Conservation (phyloP, 331 rosid species). For the Malus hybrid region DNA sequence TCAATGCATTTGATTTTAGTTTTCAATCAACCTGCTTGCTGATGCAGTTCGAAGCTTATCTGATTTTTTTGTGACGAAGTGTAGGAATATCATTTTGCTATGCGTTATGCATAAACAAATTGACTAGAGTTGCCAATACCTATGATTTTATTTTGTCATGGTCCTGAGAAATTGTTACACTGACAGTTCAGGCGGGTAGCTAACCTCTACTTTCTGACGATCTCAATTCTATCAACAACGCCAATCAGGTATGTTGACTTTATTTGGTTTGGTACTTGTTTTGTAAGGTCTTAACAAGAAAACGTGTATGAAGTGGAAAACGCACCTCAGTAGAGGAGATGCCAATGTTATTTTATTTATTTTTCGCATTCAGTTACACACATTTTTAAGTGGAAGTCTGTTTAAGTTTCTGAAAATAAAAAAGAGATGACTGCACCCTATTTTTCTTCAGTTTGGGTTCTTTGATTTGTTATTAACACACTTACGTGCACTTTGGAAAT, state of each 20-base stretch:
- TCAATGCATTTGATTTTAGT: not conserved
- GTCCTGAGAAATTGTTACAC: conserved; percentile 28
- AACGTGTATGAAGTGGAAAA: not conserved
- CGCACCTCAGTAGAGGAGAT: not conserved
- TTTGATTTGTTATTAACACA: not conserved
- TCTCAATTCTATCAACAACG: conserved; percentile 81
- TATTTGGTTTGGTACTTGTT: conserved; percentile 1
- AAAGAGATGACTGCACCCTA: not conserved
- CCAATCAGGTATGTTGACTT: conserved; percentile 63
- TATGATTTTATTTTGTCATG: conserved; percentile 10
- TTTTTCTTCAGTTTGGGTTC: not conserved
- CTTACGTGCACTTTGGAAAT: not conserved
- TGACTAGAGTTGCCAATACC: not conserved
- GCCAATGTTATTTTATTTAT: not conserved
- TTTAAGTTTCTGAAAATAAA: not conserved
- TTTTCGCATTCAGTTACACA: not conserved
- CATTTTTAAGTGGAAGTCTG: not conserved
- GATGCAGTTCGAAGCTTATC: no score
- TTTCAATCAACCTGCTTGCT: no score
- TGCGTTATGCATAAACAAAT: not conserved
- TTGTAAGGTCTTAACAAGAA: not conserved
- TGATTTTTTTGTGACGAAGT: no score
- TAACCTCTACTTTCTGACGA: conserved; percentile 77
- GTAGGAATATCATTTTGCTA: no score
- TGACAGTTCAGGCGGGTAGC: conserved; percentile 97